Evolutionary conservation across 345 rosid genomes (phyloP), one percentile per base, ranked within the genome.

Genomic region (Brassica juncea): DNA sequence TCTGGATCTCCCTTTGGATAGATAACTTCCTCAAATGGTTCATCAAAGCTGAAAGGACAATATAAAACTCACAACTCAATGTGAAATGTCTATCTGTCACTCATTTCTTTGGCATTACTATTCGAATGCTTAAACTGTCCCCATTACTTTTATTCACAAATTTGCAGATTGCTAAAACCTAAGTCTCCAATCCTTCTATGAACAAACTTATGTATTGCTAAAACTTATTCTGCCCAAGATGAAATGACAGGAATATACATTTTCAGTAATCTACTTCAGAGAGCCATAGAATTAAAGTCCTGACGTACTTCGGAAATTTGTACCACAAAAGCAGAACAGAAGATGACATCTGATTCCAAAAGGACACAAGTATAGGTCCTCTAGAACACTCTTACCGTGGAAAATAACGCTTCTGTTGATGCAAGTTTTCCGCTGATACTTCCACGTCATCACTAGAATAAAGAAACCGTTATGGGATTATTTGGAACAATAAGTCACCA

Each of bases 1-100:
- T 95, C 99, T 66, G 84, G 68, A 72, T 95, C 99, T 76, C 96
- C 98, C 85, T 92, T 86, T 19, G 97, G 99, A 80, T 91, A 94
- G 85, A 94, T 67, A 81, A 94, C 89, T 52, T 94, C 99, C 82
- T 90, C 97, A 75, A 94, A 89, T 60, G 89, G 89, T 79, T 84
- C 88, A 68, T 89, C 97, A 80, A 94, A 94, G 71, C 98, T 94
- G 92, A 32, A 87, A 80, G 66, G 71, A 72, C 75, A 81, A 74
- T 34, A 79, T 39, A 68, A 75, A 76, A 58, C 39, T 58, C 70
- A 57, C 52, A 80, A 69, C 44, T 66, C 14, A 62, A 64, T 19
- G 68, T 14, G 63, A 76, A 77, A 75, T 70, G 35, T 27, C 54
- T 19, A 73, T 69, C 55, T 60, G 23, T 6, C 68, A 44, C 60